Percentiles rank a stretch among this genome's conserved stretches.
These are phyloP conservation scores for Acorus calamus DNA, from an alignment of 106 monocot genomes.

Conservation along the genomic window DNA sequence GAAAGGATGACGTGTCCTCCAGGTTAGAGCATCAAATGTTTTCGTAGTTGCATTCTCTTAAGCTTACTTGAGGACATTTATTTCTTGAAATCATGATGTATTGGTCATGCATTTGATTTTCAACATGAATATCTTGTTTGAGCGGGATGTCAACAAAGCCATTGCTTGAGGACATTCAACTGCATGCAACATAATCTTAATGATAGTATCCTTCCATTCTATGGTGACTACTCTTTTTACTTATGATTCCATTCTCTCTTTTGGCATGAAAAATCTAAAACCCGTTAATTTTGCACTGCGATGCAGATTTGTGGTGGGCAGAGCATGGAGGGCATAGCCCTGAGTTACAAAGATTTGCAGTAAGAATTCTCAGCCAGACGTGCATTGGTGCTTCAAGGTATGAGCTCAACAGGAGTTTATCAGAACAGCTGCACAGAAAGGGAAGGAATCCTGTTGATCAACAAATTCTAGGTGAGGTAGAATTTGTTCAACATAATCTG, in stretches of 20 bases:
- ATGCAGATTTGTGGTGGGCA: slow-evolving; percentile 70
- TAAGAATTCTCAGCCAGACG: slow-evolving; percentile 50
- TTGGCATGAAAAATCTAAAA: not conserved
- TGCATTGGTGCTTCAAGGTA: slow-evolving; percentile 43
- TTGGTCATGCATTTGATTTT: too few relatives aligned
- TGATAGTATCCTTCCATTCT: not conserved
- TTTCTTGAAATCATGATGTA: not conserved
- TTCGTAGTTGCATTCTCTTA: not conserved
- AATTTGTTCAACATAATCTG: slow-evolving; percentile 64
- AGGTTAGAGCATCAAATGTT: slow-evolving; percentile 22
- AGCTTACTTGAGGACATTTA: not conserved
- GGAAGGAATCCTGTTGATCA: slow-evolving; percentile 34
- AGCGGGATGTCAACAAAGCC: too few relatives aligned
- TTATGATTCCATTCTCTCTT: not conserved
- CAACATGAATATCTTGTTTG: too few relatives aligned
- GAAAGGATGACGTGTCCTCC: slow-evolving; percentile 49
- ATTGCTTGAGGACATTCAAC: too few relatives aligned
- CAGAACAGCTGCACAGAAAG: slow-evolving; percentile 46
- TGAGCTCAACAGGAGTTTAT: slow-evolving; percentile 32
- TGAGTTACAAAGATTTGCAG: slow-evolving; percentile 50
- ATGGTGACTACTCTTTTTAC: not conserved
- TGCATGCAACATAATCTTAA: too few relatives aligned
- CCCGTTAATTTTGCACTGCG: not conserved
- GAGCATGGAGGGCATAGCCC: slow-evolving; percentile 31
- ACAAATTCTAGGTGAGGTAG: slow-evolving; percentile 38